Evolutionary conservation across 495 filamentous ascomycete species (phyloP).

Genomic region (Penicillium herquei): DNA sequence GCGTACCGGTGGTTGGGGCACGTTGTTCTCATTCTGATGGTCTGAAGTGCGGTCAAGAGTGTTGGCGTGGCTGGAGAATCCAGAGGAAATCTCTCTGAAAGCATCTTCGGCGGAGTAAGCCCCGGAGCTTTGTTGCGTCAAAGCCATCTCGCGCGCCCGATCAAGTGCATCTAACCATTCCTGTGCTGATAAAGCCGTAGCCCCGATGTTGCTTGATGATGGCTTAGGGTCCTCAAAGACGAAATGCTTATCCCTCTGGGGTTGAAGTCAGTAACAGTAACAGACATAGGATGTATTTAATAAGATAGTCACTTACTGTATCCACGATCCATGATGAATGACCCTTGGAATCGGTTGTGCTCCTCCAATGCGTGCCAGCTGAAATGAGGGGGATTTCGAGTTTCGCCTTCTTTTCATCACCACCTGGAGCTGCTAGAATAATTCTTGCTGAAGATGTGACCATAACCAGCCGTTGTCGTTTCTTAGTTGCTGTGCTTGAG

Average conservation of each 20-base stretch:
- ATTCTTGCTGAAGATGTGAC: constrained; percentile 88
- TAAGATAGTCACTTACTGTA: constrained; percentile 63
- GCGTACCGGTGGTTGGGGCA: constrained; percentile 29
- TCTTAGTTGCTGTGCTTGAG: constrained; percentile 84
- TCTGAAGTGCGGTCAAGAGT: constrained; percentile 62
- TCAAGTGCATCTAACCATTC: constrained; percentile 89
- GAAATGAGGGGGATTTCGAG: constrained; percentile 78
- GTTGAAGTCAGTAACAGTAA: constrained; percentile 11
- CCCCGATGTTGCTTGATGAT: constrained; percentile 43
- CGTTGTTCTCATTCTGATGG: constrained; percentile 29
- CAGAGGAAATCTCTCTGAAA: constrained; percentile 70
- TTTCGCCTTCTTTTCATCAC: constrained; percentile 95
- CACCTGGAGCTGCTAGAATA: constrained; percentile 86
- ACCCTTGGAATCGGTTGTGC: constrained; percentile 77
- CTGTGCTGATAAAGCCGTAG: constrained; percentile 56
- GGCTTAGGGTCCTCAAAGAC: constrained; percentile 90
- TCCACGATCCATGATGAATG: constrained; percentile 87
- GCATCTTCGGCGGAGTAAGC: constrained; percentile 68
- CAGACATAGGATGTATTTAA: neutral
- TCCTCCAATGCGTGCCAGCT: constrained; percentile 72
- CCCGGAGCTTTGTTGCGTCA: constrained; percentile 64
- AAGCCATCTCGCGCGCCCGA: constrained; percentile 74
- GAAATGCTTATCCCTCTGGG: constrained; percentile 82
- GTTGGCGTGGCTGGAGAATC: constrained; percentile 71
- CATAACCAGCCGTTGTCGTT: constrained; percentile 90